Evolutionary conservation across 1,284 basidiomycete species (phyloP).

Genomic region (Boletellus deceptivus): DNA sequence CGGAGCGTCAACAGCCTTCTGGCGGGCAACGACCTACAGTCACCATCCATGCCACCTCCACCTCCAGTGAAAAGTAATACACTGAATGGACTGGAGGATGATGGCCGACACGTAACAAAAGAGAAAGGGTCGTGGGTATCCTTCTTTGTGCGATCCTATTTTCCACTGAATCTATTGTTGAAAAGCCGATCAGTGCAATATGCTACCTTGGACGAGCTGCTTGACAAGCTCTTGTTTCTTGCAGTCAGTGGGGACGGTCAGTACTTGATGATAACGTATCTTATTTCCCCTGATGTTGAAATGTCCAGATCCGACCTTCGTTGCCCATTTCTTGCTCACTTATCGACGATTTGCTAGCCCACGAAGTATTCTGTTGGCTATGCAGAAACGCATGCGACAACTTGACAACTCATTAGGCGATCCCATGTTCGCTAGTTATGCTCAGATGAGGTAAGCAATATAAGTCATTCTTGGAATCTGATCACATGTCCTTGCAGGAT

Average conservation of each 20-base stretch:
- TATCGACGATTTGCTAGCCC: constrained; percentile 78
- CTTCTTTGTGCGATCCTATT: background rate
- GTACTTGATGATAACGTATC: constrained; percentile 19
- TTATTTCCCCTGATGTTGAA: constrained; percentile 9
- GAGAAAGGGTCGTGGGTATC: constrained; percentile 46
- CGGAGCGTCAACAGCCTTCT: constrained; percentile 30
- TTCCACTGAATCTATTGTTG: constrained; percentile 17
- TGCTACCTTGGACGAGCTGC: constrained; percentile 68
- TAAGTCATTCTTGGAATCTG: constrained; percentile 1
- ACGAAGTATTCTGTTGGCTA: constrained; percentile 70
- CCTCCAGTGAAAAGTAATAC: constrained; percentile 14
- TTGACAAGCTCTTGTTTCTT: constrained; percentile 75
- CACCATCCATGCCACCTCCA: constrained; percentile 16
- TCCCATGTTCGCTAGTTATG: constrained; percentile 79
- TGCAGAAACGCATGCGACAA: constrained; percentile 80
- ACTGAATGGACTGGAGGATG: constrained; percentile 23
- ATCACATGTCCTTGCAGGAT: constrained; percentile 45
- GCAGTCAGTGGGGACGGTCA: constrained; percentile 75
- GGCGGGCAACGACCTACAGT: constrained; percentile 21
- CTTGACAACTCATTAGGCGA: constrained; percentile 70
- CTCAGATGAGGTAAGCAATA: constrained; percentile 68
- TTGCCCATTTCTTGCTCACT: constrained; percentile 75
- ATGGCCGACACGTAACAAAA: constrained; percentile 28
- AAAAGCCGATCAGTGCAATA: constrained; percentile 64
- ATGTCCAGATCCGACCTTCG: constrained; percentile 63